These are phyloP conservation scores for Cryptococcus sp. DNA, from an alignment of 1,284 basidiomycete species.

Conservation along the genomic window DNA sequence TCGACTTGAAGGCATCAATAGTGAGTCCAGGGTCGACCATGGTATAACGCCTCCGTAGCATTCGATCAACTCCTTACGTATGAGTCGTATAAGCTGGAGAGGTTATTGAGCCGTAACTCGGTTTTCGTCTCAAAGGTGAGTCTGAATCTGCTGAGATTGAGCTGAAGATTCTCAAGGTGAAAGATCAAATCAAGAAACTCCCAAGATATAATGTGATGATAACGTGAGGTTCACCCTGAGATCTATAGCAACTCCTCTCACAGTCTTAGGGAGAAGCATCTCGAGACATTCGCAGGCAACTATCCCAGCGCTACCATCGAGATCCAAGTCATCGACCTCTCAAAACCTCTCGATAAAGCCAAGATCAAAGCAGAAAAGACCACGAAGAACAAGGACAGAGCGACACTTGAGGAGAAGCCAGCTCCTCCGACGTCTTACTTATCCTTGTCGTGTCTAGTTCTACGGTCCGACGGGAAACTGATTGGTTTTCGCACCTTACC, in stretches of 20 bases:
- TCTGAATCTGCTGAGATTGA: constrained; percentile 5
- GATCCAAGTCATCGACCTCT: not conserved
- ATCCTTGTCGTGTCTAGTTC: not conserved
- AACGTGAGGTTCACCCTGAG: constrained; percentile 4
- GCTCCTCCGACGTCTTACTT: not conserved
- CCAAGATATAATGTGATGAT: constrained; percentile 21
- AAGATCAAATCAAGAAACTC: constrained; percentile 5
- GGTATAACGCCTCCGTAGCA: constrained; percentile 7
- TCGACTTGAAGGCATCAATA: constrained; percentile 12
- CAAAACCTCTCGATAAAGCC: not conserved
- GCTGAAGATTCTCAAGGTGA: not conserved
- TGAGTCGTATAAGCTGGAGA: constrained; percentile 17
- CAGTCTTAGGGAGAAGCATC: not conserved
- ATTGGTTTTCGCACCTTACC: not conserved
- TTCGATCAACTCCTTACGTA: constrained; percentile 20
- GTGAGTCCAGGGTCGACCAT: constrained; percentile 13
- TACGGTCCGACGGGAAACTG: constrained; percentile 1
- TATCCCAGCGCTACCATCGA: not conserved
- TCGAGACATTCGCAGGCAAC: not conserved
- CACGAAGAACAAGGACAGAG: not conserved
- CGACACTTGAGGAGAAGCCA: not conserved
- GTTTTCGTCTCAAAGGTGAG: constrained; percentile 18
- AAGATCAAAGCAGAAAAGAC: not conserved
- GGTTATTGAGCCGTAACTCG: constrained; percentile 21
- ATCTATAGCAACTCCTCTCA: too few relatives aligned